Conservation (phyloP, 169 alveolate species). For the Babesia ovata region DNA sequence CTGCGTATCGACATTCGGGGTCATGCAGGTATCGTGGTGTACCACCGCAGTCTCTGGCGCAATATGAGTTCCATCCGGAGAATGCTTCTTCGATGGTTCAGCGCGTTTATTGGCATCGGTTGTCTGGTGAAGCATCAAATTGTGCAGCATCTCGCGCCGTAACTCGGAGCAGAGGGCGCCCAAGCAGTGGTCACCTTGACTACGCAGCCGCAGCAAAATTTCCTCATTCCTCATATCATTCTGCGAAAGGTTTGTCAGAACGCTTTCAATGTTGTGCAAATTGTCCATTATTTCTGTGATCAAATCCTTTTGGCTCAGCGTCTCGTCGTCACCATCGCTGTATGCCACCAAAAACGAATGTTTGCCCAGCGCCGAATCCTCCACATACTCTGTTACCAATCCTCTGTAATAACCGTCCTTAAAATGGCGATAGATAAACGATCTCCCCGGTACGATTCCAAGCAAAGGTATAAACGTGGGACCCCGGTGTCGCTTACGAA, state of each 20-base stretch:
- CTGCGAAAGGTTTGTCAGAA: conserved; percentile 25
- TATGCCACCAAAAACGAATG: conserved; percentile 40
- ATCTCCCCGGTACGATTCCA: conserved; percentile 38
- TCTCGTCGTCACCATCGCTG: conserved; percentile 70
- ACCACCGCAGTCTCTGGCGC: not conserved
- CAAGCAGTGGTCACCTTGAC: not conserved
- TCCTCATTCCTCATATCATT: conserved; percentile 55
- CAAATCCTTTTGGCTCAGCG: conserved; percentile 40
- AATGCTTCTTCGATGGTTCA: not conserved
- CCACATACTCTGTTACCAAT: conserved; percentile 2
- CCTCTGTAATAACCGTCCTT: conserved; percentile 66
- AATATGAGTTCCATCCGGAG: not conserved
- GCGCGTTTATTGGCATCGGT: not conserved
- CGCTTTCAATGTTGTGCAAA: conserved; percentile 22
- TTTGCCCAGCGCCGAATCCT: not conserved
- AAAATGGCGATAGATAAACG: conserved; percentile 48
- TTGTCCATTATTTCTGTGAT: conserved; percentile 33
- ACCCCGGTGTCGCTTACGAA: not conserved
- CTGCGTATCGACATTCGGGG: too few species aligned
- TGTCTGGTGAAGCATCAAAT: not conserved
- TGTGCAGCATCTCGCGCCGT: conserved; percentile 30
- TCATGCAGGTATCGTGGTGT: too few species aligned
- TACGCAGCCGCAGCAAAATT: not conserved
- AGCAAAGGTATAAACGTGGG: conserved; percentile 40
- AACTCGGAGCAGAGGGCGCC: not conserved